Base-by-base conservation (phyloP, 2,329 filamentous ascomycete species). In the Fusarium compactum region DNA sequence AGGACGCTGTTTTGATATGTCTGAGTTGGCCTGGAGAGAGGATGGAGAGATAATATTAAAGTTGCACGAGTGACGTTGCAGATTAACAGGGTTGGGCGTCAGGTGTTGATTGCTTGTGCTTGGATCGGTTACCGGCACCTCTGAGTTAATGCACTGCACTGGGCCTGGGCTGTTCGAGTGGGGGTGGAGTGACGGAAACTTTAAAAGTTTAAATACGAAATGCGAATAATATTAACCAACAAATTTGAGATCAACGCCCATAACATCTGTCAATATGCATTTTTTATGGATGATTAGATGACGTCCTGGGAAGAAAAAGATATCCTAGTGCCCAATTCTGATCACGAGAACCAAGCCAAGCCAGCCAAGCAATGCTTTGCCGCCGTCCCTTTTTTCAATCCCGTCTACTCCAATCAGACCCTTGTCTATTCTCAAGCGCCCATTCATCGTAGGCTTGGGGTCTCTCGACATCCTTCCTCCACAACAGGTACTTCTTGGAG, bases 171-270 rank as follows among this genome's bases (percentile, higher is more conserved):
- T 18, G 22, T 15, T 44, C 22, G 34, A 18, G 38, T 32, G 44
- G 50, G 20, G 14, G 24, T 34, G 40, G 29, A 30, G 25, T 8
- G 25, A 20, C 22, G 44, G 51, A 25, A 51, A 51, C 22, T 47
- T 56, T 47, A 64, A 64, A 65, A 56, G 53, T 58, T 41, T 58
- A 38, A 65, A 65, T 64, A 58, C 62, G 62, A 65, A 18, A 63
- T 57, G 40, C 59, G 62, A 65, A 65, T 65, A 65, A 30, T 38
- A 22, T 30, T n/a, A 5, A 22, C 16, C 24, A 27, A 27, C 47
- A n/a, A 12, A 22, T 52, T 7, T 27, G 9, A 16, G 14, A 27
- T 20, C 9, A 15, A 40, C 22, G 12, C 14, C 9, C 14, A 11
- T 12, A 3, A 5, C 18, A 20, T 8, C 20, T 34, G 3, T 10